Evolutionary conservation across 148 eudicot genomes (phyloP).

Genomic region (Drosera capensis): DNA sequence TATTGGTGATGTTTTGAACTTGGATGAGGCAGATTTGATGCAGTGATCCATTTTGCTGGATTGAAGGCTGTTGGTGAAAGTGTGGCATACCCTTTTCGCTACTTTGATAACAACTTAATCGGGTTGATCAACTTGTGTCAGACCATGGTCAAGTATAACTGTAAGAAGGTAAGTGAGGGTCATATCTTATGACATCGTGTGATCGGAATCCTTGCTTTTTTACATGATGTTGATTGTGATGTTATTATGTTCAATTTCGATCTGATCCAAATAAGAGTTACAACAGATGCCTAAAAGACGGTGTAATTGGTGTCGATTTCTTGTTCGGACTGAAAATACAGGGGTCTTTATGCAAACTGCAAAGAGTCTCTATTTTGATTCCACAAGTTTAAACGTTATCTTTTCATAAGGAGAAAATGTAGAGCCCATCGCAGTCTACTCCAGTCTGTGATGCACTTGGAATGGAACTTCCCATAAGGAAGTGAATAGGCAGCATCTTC

Average conservation of each 20-base stretch:
- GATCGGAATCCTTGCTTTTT: background rate
- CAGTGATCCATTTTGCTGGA: constrained; percentile 97
- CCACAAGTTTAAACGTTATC: too few relatives aligned
- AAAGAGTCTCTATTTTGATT: too few relatives aligned
- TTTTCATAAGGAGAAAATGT: too few relatives aligned
- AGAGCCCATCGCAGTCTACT: too few relatives aligned
- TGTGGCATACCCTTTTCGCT: constrained; percentile 73
- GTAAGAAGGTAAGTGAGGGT: constrained; percentile 47
- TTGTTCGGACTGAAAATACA: too few relatives aligned
- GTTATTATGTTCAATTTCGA: background rate
- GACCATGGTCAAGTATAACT: constrained; percentile 85
- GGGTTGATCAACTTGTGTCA: constrained; percentile 78
- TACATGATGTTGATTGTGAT: too few relatives aligned
- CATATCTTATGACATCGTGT: background rate
- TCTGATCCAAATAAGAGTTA: background rate
- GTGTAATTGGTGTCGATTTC: background rate
- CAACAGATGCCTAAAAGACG: background rate
- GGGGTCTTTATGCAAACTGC: too few relatives aligned
- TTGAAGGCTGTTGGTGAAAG: constrained; percentile 98
- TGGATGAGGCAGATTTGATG: constrained; percentile 62
- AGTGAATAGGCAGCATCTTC: too few relatives aligned
- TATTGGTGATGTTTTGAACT: background rate
- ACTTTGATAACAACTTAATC: constrained; percentile 72
- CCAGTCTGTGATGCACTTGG: too few relatives aligned
- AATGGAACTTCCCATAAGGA: too few relatives aligned